These are phyloP conservation scores for Colletotrichum scovillei DNA, from an alignment of 2,329 filamentous ascomycete species.

Conservation along the genomic window DNA sequence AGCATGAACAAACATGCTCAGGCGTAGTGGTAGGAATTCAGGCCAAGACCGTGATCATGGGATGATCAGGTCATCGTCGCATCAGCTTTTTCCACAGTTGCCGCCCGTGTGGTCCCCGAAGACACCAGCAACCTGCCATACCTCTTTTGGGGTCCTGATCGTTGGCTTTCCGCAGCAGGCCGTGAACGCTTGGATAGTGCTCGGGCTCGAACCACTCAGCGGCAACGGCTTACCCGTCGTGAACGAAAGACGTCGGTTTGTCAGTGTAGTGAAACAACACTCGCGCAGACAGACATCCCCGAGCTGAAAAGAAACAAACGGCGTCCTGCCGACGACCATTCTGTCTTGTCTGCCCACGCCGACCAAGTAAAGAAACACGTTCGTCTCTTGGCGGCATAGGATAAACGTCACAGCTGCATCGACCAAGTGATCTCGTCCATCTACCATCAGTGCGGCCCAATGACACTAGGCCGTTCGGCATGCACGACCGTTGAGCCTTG, in stretches of 20 bases:
- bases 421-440: background rate
- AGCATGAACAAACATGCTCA: background rate
- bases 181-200: constrained; percentile 29
- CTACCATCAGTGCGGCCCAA: background rate
- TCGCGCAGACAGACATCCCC: background rate
- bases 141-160: background rate
- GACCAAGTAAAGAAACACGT: background rate
- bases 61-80: background rate
- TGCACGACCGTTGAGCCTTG: constrained; percentile 8
- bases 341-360: background rate
- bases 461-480: background rate
- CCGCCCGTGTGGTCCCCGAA: background rate
- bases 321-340: background rate
- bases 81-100: background rate
- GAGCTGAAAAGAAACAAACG: background rate
- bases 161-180: background rate
- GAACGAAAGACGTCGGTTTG: background rate
- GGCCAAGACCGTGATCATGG: background rate
- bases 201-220: constrained; percentile 4
- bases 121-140: background rate
- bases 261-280: background rate
- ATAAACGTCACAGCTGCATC: background rate
- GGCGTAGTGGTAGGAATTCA: too few species aligned
- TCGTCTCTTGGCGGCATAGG: constrained; percentile 6
- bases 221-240: background rate